Evolutionary conservation across 768 basidiomycete genomes (phyloP).

Genomic region (Tricholoma matsutake): DNA sequence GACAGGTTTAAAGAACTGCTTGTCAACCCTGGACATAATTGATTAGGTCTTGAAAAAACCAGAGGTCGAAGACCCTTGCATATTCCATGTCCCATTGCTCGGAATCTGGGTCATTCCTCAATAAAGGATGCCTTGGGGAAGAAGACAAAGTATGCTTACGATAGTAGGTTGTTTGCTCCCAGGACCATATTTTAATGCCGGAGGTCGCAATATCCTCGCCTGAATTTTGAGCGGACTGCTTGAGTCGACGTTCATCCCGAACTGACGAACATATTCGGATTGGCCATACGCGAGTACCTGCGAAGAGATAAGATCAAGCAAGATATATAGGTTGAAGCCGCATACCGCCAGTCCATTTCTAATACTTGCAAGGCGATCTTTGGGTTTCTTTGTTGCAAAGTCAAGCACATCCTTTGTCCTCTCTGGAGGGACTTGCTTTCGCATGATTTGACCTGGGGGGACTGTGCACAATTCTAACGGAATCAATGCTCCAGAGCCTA

Average conservation of each 20-base stretch:
- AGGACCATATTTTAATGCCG: constrained; percentile 62
- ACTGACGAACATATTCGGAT: constrained; percentile 71
- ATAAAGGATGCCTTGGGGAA: not conserved
- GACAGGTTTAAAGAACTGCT: constrained; percentile 59
- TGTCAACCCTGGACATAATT: constrained; percentile 56
- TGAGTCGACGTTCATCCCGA: constrained; percentile 62
- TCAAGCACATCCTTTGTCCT: constrained; percentile 60
- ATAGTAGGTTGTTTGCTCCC: constrained; percentile 55
- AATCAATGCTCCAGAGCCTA: constrained; percentile 57
- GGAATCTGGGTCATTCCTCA: constrained; percentile 42
- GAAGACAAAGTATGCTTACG: constrained; percentile 34
- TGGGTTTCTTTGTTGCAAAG: constrained; percentile 63
- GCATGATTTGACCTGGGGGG: constrained; percentile 62
- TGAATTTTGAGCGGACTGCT: constrained; percentile 52
- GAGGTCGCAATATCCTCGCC: constrained; percentile 63
- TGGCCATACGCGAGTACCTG: constrained; percentile 67
- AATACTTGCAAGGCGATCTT: constrained; percentile 55
- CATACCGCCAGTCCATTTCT: constrained; percentile 49
- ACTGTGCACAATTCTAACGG: constrained; percentile 63
- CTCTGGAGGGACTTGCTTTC: constrained; percentile 66
- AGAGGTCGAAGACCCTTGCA: constrained; percentile 39
- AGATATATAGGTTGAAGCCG: not conserved
- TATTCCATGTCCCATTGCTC: constrained; percentile 74
- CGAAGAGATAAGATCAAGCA: not conserved
- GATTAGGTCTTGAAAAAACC: not conserved